These are phyloP conservation scores for Leishmania mexicana DNA, from an alignment of 208 protist species.

Conservation along the genomic window DNA sequence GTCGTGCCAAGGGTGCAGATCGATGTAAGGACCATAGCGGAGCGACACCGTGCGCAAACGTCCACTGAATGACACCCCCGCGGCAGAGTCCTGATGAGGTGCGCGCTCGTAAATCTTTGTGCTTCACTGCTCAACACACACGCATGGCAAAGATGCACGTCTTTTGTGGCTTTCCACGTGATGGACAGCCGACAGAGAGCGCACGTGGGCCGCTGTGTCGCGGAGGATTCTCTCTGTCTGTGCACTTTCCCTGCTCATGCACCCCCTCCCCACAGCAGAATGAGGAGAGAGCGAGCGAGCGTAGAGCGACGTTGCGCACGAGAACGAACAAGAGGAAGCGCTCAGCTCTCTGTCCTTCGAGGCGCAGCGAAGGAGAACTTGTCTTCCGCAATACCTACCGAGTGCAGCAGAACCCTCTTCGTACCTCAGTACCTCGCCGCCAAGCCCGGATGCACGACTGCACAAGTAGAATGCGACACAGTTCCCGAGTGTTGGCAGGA, in stretches of 20 bases:
- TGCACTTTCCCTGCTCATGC: neutral
- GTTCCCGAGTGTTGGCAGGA: neutral
- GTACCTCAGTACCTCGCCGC: neutral
- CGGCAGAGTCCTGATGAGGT: neutral
- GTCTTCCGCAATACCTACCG: neutral
- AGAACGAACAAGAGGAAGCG: neutral
- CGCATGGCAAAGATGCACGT: neutral
- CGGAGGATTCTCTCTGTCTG: neutral
- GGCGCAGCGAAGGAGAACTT: neutral
- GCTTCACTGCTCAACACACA: neutral
- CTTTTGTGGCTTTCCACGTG: neutral
- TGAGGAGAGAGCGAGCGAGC: neutral
- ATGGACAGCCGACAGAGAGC: neutral
- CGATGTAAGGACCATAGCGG: neutral
- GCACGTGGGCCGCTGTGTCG: neutral
- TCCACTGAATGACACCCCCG: no score
- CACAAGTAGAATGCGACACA: neutral
- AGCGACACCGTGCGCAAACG: no score
- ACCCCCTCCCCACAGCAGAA: neutral
- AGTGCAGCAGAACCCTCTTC: neutral
- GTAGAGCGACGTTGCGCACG: neutral
- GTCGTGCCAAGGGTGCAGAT: constrained; percentile 24
- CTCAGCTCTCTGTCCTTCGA: neutral
- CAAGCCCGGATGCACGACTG: neutral
- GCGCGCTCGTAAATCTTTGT: neutral